Evolutionary conservation across 495 filamentous ascomycete species (phyloP).

Genomic region (Hyaloscypha bicolor): DNA sequence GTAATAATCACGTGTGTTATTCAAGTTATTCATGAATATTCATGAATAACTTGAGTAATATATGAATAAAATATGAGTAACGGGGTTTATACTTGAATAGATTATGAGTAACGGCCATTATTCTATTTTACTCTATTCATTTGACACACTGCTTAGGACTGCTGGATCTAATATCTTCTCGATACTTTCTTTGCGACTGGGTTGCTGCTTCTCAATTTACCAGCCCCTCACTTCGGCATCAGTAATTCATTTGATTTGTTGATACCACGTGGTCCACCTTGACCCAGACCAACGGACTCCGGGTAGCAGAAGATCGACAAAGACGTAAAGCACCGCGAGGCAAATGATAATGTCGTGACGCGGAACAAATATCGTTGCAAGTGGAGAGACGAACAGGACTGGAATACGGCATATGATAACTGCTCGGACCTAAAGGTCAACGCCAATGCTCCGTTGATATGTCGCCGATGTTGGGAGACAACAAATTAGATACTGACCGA

Average conservation of each 20-base stretch:
- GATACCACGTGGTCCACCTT: constrained; percentile 54
- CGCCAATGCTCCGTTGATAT: too few relatives aligned
- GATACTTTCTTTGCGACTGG: constrained; percentile 38
- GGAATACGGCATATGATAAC: constrained; percentile 42
- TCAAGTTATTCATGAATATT: too few relatives aligned
- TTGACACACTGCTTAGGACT: too few relatives aligned
- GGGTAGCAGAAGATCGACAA: constrained; percentile 46
- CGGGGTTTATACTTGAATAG: too few relatives aligned
- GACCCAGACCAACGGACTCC: constrained; percentile 43
- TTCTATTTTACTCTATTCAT: too few relatives aligned
- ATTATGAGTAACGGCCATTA: too few relatives aligned
- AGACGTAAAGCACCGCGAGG: constrained; percentile 46
- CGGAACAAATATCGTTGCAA: constrained; percentile 44
- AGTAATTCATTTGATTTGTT: constrained; percentile 44
- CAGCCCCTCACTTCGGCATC: constrained; percentile 51
- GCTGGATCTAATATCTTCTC: background rate
- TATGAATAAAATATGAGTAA: too few relatives aligned
- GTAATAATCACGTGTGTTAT: too few relatives aligned
- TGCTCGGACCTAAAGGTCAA: constrained; percentile 13
- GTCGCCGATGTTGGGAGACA: too few relatives aligned
- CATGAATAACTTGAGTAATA: too few relatives aligned
- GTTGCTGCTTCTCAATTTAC: constrained; percentile 42
- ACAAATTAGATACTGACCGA: constrained; percentile 38
- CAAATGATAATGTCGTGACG: constrained; percentile 50
- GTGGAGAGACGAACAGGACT: constrained; percentile 48